phyloP scores from a whole-genome alignment of 805 yeast species.

The Cyberlindnera japonica region DNA sequence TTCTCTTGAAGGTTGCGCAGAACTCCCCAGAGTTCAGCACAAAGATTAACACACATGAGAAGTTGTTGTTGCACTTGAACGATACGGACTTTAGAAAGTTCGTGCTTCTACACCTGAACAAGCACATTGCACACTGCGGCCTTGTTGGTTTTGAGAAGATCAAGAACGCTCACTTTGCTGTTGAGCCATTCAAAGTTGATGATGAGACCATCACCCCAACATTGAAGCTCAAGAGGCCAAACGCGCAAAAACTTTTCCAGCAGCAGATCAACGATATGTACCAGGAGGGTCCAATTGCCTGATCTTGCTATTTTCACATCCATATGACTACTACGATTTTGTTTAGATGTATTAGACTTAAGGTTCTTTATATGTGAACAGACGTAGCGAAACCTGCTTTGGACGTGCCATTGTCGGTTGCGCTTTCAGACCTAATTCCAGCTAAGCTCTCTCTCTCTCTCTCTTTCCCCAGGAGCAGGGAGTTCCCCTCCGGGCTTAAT shows the following conservation, averaged over 20 bases:
- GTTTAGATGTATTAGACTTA: too few species aligned
- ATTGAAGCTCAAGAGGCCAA: conserved; percentile 45
- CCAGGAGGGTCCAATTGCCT: conserved; percentile 34
- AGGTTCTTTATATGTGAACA: too few species aligned
- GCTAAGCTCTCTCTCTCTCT: too few species aligned
- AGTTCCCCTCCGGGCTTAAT: too few species aligned
- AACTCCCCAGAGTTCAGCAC: conserved; percentile 11
- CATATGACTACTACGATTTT: too few species aligned
- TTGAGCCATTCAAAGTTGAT: conserved; percentile 52
- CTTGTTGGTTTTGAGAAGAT: conserved; percentile 50
- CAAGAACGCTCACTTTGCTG: conserved; percentile 40
- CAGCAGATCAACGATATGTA: conserved; percentile 42
- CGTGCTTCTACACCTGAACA: conserved; percentile 38
- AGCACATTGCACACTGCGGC: conserved; percentile 30
- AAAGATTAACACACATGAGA: conserved; percentile 22
- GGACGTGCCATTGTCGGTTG: too few species aligned
- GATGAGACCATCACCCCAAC: conserved; percentile 60
- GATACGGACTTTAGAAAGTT: conserved; percentile 34
- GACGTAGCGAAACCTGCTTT: too few species aligned
- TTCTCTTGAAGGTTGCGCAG: conserved; percentile 18
- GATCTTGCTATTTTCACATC: not conserved
- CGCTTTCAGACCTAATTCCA: too few species aligned
- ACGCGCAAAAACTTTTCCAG: conserved; percentile 47
- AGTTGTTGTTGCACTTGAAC: conserved; percentile 21
- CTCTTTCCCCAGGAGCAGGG: too few species aligned